Evolutionary conservation across 163 green algal genomes (phyloP), one percentile per base, ranked within the genome.

Genomic region (Chlorella variabilis): DNA sequence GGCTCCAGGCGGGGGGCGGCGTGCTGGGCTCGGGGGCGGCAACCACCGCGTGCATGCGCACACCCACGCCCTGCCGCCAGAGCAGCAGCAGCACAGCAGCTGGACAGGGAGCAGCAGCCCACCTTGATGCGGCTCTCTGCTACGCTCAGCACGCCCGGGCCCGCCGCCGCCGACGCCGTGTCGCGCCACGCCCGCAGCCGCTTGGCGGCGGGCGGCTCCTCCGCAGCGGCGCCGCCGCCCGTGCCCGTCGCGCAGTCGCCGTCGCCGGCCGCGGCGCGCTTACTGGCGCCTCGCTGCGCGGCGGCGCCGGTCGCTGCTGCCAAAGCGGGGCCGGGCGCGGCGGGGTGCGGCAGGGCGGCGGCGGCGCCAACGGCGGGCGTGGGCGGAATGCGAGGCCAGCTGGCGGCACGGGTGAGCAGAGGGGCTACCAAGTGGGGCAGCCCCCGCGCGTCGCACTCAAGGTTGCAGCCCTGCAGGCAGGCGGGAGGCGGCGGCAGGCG

Each of bases 111-210:
- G 20, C 54, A 63, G 54, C 54, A 17, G 29, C 73, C 34, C 56
- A 80, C 73, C 73, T 54, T 56, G 34, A 80, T 70, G 27, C 73
- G 54, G 13, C 54, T 80, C 73, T 80, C 73, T 1, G 34, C 73
- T 2, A 80, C 73, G n/a, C 36, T 39, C 73, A 80, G 56, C 54
- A 80, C 73, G 18, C 73, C 73, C 4, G 73, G 36, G 0, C 73
- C 56, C 17, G 73, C 73, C 0, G 70, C 70, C 5, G 45, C 48
- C 33, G 56, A 36, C 3, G 65, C 45, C 21, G 45, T 42, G 17
- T 8, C 17, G 11, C 29, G 54, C 73, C 73, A 80, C 51, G 17
- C 56, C 13, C 73, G 27, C 56, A 49, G 54, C 15, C 73, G 54
- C 73, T 80, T 70, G 36, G 38, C 38, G 0, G 25, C 33, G 0